Conservation (phyloP, 2,329 filamentous ascomycete species). For the Verticillium albo-atrum region DNA sequence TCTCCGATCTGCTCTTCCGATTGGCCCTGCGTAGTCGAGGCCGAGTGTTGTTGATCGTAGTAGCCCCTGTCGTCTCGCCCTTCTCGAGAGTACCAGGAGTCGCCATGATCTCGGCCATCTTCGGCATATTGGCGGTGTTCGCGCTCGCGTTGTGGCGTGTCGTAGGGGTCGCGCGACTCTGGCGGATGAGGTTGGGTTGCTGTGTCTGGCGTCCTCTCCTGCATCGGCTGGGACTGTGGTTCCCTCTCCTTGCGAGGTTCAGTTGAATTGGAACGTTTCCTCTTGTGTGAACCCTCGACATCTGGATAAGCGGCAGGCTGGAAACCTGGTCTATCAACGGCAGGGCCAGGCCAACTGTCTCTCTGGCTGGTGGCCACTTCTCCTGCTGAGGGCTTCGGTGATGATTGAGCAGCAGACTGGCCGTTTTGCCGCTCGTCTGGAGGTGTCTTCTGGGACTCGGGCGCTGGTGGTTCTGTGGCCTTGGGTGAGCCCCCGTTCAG, state of each 20-base stretch:
- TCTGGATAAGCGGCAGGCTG: conserved; percentile 34
- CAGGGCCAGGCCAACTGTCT: conserved; percentile 37
- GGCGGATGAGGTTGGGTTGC: conserved; percentile 21
- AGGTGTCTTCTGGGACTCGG: conserved; percentile 23
- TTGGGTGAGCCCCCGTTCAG: conserved; percentile 48
- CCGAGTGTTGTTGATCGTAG: conserved; percentile 42
- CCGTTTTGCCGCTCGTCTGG: conserved; percentile 26
- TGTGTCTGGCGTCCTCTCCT: conserved; percentile 29
- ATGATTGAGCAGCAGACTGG: conserved; percentile 9
- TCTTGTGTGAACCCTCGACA: conserved; percentile 52
- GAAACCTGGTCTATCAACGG: conserved; percentile 37
- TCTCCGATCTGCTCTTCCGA: conserved; percentile 47
- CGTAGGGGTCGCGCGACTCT: conserved; percentile 37
- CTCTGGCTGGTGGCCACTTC: conserved; percentile 24
- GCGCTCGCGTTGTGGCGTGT: conserved; percentile 39
- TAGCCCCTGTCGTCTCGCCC: conserved; percentile 41
- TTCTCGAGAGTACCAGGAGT: conserved; percentile 45
- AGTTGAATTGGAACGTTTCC: conserved; percentile 65
- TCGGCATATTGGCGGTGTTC: conserved; percentile 42
- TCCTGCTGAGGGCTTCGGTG: conserved; percentile 16
- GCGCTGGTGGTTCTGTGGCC: conserved; percentile 27
- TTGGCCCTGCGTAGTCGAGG: conserved; percentile 38
- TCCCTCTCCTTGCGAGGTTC: conserved; percentile 38
- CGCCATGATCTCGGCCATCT: conserved; percentile 38
- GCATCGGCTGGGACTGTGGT: conserved; percentile 13